Evolutionary conservation across 768 basidiomycete species (phyloP).

Genomic region (Boletales sp.): DNA sequence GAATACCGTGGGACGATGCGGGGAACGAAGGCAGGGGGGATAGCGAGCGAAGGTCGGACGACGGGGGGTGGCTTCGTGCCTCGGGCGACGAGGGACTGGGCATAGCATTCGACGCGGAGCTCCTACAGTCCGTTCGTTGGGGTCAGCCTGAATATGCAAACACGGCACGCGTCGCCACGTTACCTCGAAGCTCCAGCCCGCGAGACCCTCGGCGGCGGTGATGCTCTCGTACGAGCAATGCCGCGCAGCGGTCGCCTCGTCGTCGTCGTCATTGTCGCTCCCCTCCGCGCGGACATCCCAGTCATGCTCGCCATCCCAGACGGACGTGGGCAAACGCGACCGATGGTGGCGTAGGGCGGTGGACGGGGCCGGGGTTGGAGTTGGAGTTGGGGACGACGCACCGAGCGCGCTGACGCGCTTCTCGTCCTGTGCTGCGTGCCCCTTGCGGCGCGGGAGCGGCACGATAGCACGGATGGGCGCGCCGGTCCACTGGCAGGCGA

Average conservation of each 20-base stretch:
- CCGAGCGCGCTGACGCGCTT: too few species aligned
- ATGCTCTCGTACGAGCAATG: slow-evolving; percentile 25
- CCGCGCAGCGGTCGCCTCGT: slow-evolving; percentile 2
- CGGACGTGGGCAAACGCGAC: too few species aligned
- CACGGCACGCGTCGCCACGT: too few species aligned
- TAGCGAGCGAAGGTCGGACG: slow-evolving; percentile 17
- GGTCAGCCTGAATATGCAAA: too few species aligned
- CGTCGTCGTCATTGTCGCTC: background rate
- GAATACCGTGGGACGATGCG: slow-evolving; percentile 4
- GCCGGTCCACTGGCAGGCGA: slow-evolving; percentile 13
- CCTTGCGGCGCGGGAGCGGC: slow-evolving; percentile 16
- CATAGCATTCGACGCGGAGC: slow-evolving; percentile 29
- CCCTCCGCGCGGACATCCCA: background rate
- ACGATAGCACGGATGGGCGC: slow-evolving; percentile 22
- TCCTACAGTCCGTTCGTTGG: slow-evolving; percentile 8
- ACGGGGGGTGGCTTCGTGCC: slow-evolving; percentile 19
- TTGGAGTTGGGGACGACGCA: too few species aligned
- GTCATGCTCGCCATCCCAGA: too few species aligned
- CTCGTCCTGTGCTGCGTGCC: background rate
- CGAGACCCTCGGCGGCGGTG: slow-evolving; percentile 21
- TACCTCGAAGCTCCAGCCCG: slow-evolving; percentile 28
- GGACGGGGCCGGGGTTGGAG: too few species aligned
- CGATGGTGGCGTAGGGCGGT: too few species aligned
- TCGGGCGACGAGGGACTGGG: slow-evolving; percentile 24
- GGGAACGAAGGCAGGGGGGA: slow-evolving; percentile 28